A percentile compares a stretch with the other conserved stretches of the same genome.
phyloP scores from a whole-genome alignment of 2,329 filamentous ascomycete genomes.

The Uncinocarpus reesii region DNA sequence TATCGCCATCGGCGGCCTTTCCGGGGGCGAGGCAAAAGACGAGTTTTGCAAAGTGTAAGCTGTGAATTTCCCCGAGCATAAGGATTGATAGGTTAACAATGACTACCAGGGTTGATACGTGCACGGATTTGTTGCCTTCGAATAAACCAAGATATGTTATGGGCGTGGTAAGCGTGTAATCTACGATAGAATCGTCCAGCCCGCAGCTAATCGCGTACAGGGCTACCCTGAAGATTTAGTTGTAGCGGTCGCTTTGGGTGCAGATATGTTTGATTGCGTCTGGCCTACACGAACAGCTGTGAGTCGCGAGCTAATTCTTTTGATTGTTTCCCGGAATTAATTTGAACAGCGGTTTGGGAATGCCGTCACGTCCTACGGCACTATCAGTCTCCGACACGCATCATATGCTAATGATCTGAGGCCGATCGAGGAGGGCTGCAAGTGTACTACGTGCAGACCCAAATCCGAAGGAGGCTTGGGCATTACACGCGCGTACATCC shows the following conservation, averaged over 20 bases:
- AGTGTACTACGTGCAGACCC: slow-evolving; percentile 64
- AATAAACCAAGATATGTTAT: slow-evolving; percentile 97
- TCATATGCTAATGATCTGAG: slow-evolving; percentile 68
- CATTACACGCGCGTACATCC: slow-evolving; percentile 77
- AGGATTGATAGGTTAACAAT: slow-evolving; percentile 1
- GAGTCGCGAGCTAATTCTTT: slow-evolving; percentile 24
- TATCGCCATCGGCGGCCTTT: slow-evolving; percentile 90
- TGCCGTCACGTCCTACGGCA: slow-evolving; percentile 69
- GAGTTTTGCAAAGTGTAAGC: slow-evolving; percentile 73
- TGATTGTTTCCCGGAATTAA: background rate
- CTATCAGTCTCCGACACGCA: slow-evolving; percentile 73
- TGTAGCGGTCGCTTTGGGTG: slow-evolving; percentile 83
- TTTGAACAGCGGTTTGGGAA: slow-evolving; percentile 67
- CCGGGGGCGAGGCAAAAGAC: slow-evolving; percentile 85
- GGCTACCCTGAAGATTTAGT: slow-evolving; percentile 94
- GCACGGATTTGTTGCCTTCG: slow-evolving; percentile 73
- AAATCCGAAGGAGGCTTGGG: slow-evolving; percentile 60
- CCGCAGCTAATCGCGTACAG: slow-evolving; percentile 28
- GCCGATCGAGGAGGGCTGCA: slow-evolving; percentile 73
- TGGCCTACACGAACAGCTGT: slow-evolving; percentile 92
- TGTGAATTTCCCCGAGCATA: background rate
- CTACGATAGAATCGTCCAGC: background rate
- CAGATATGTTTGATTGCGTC: slow-evolving; percentile 99
- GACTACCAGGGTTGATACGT: slow-evolving; percentile 56
- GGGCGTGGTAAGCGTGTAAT: slow-evolving; percentile 58